Evolutionary conservation across 805 yeast genomes (phyloP).

Genomic region (Wickerhamiella cacticola): DNA sequence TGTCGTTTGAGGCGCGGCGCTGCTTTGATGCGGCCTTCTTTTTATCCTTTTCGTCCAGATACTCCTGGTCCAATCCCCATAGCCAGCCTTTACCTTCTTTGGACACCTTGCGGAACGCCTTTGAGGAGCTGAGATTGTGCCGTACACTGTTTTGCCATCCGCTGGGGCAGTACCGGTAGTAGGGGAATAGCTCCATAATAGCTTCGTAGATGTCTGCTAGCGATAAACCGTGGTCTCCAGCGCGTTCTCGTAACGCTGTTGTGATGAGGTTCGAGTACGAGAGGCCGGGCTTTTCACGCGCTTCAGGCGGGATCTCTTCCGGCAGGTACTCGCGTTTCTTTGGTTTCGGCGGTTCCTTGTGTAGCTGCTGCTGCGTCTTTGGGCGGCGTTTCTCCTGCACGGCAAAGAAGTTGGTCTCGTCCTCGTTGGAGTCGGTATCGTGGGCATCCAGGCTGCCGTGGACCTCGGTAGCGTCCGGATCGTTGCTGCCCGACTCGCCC

Average conservation of each 20-base stretch:
- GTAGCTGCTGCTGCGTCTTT: constrained; percentile 9
- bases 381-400: constrained; percentile 16
- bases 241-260: constrained; percentile 56
- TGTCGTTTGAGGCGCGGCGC: constrained; percentile 23
- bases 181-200: constrained; percentile 79
- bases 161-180: constrained; percentile 84
- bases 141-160: constrained; percentile 96
- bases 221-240: constrained; percentile 63
- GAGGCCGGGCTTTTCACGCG: constrained; percentile 68
- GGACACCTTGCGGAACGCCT: constrained; percentile 68
- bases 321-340: constrained; percentile 45
- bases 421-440: constrained; percentile 12
- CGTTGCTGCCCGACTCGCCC: constrained; percentile 11
- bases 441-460: constrained; percentile 14
- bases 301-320: constrained; percentile 84
- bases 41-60: constrained; percentile 71
- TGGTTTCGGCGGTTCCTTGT: constrained; percentile 7
- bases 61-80: constrained; percentile 85
- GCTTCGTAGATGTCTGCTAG: constrained; percentile 76
- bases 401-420: constrained; percentile 24
- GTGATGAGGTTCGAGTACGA: constrained; percentile 75
- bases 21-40: constrained; percentile 34
- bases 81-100: constrained; percentile 91
- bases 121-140: constrained; percentile 77
- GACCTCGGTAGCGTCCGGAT: constrained; percentile 10